Evolutionary conservation across 257 asterid species (phyloP), one percentile per base, ranked within the genome.

Genomic region (Fraxinus cuspidata): DNA sequence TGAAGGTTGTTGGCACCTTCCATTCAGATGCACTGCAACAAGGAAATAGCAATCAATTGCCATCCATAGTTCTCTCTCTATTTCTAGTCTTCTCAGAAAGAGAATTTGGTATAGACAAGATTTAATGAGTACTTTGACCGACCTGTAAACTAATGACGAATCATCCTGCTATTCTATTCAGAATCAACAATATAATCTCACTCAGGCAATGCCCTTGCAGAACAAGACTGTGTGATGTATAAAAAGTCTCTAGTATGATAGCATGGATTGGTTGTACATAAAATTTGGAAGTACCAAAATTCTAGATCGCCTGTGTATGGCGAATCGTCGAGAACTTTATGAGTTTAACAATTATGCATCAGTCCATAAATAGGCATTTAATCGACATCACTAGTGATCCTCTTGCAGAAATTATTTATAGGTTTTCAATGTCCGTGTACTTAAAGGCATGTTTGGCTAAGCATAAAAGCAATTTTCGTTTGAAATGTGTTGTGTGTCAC

Each of bases 1-100:
- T 88, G 84, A 90, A 92, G 40, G 96, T 74, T 18, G 94, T 92
- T 18, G 97, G 94, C 78, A 92, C 96, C 80, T 87, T 90, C 96
- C 94, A 92, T 53, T 90, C 96, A 2, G 94, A 81, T 25, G 94
- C 96, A 76, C 97, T 92, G 89, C 81, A 83, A 56, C 37, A 42
- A 56, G 47, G n/a, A 60, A 5, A 31, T 10, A 31, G 15, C n/a
- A 53, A 53, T 53, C 64, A 53, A 47, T 53, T 53, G 7, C 11
- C 64, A 53, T 19, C 11, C 64, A 53, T 53, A 53, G 64, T 5
- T 53, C 2, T 53, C 25, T 53, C 25, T 53, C 25, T n/a, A n/a
- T 19, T 53, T 16, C 63, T 53, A 5, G 63, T 53, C 23, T n/a
- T 53, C 63, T 53, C 63, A 53, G 25, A 53, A 53, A 53, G 11